Conservation (phyloP, 2,329 filamentous ascomycete species). For the Trichoderma semiorbis region DNA sequence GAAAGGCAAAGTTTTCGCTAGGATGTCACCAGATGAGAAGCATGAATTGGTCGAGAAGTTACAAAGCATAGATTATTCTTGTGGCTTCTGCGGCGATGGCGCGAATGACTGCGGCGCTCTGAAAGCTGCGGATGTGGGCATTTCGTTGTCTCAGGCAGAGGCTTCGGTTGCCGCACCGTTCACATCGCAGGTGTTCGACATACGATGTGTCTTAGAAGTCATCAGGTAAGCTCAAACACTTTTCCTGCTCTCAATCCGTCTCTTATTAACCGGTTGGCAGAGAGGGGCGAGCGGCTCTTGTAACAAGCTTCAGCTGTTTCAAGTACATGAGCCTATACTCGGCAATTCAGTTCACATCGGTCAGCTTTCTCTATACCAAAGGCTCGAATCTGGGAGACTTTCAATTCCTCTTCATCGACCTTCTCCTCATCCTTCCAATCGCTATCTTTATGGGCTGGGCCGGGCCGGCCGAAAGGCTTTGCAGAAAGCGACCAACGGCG, state of each 20-base stretch:
- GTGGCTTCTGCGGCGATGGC: conserved; percentile 94
- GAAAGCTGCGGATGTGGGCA: conserved; percentile 95
- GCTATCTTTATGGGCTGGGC: conserved; percentile 99
- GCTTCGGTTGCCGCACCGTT: conserved; percentile 98
- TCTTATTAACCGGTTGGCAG: conserved; percentile 39
- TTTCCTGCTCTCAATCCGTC: no score
- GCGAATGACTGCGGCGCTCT: conserved; percentile 96
- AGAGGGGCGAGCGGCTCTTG: conserved; percentile 87
- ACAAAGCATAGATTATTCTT: conserved; percentile 92
- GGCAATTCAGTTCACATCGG: conserved; percentile 97
- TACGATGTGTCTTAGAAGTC: conserved; percentile 88
- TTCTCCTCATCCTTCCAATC: conserved; percentile 88
- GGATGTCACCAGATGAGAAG: conserved; percentile 99
- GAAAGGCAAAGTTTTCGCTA: conserved; percentile 86
- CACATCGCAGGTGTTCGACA: conserved; percentile 92
- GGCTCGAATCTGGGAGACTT: conserved; percentile 96
- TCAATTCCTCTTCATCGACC: conserved; percentile 94
- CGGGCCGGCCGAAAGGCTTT: conserved; percentile 72
- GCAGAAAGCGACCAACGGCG: conserved; percentile 83
- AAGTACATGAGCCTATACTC: conserved; percentile 99
- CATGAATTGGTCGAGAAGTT: conserved; percentile 96
- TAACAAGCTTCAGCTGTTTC: conserved; percentile 99
- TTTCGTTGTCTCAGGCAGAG: conserved; percentile 94
- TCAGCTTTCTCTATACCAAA: conserved; percentile 92
- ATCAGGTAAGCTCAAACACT: conserved; percentile 56